Conservation (phyloP, 371 early-diverging fungal genomes). For the Cokeromyces recurvatus region DNA sequence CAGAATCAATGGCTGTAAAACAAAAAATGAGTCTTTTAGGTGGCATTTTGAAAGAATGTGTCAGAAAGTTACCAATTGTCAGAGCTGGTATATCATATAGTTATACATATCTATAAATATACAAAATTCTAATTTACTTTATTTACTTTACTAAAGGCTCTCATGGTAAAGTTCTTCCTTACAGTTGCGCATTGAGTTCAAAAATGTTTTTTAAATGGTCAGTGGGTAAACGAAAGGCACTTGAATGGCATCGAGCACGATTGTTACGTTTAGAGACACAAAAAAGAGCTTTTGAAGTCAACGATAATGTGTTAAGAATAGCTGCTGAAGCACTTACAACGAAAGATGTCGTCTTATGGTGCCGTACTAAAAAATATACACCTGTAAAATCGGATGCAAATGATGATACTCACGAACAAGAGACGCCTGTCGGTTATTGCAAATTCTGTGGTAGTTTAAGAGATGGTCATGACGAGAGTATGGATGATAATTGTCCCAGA, state of each 20-base stretch:
- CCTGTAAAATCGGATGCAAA: constrained; percentile 20
- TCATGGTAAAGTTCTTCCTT: constrained; percentile 22
- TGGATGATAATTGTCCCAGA: constrained; percentile 25
- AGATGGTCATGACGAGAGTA: constrained; percentile 17
- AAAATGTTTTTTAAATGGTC: constrained; percentile 30
- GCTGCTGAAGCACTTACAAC: constrained; percentile 31
- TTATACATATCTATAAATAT: neutral
- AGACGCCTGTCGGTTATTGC: constrained; percentile 22
- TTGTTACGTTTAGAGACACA: constrained; percentile 32
- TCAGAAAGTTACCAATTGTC: constrained; percentile 27
- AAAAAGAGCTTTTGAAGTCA: constrained; percentile 22
- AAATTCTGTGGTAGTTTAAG: constrained; percentile 38
- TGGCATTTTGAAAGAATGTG: constrained; percentile 29
- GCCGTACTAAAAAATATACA: constrained; percentile 27
- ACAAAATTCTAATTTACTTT: neutral
- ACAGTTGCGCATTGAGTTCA: constrained; percentile 28
- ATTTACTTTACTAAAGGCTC: constrained; percentile 4
- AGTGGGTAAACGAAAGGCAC: constrained; percentile 34
- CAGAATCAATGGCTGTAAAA: constrained; percentile 12
- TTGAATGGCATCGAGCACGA: constrained; percentile 46
- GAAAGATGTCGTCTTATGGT: constrained; percentile 40
- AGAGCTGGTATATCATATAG: constrained; percentile 20
- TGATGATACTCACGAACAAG: neutral
- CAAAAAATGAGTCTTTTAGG: constrained; percentile 33
- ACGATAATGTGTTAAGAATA: constrained; percentile 27